Base-by-base conservation (phyloP, 1,139 yeast species). In the Debaryomycetaceae sp. region DNA sequence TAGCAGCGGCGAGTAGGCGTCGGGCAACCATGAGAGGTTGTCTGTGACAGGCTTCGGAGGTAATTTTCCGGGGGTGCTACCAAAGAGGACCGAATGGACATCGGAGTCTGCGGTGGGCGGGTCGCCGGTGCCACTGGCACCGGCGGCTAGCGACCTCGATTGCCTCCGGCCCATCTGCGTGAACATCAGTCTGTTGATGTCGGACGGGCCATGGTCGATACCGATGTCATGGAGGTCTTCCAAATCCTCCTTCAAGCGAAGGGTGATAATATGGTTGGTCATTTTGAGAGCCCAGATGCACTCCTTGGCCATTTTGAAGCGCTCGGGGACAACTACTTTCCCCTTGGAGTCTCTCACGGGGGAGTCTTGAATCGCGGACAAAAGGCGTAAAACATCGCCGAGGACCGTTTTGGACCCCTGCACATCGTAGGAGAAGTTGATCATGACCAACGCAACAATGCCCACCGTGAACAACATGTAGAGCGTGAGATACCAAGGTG, bases 251-350 rank as follows among this genome's bases (percentile, higher is more conserved):
- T 68, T 60, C 43, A 80, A 62, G 44, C 81, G 63, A 45, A 79
- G 62, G 13, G 74, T 62, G 40, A 80, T 61, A 51, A 80, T 72
- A 47, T 78, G 77, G 52, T 79, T 80, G 42, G 81, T 65, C 68
- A 76, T 78, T 49, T 80, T 80, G 36, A 83, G 58, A 1, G 81
- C 83, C 88, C 88, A 83, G 27, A 80, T 58, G 55, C 85, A 80
- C 56, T 83, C 87, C 43, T 72, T 70, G 8, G 78, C 80, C 88
- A 83, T 83, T 40, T 70, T 73, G 55, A 76, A 78, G 43, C 82
- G 59, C 42, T 72, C 77, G 39, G 68, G 68, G 31, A 63, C 56
- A 6, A 71, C 54, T 9, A 75, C 56, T 44, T 62, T 62, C 17
- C 75, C 75, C 31, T 58, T 50, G 5, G 57, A 60, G 42, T 66